phyloP scores from a whole-genome alignment of 2,329 filamentous ascomycete species.

The Colletotrichum sp. region DNA sequence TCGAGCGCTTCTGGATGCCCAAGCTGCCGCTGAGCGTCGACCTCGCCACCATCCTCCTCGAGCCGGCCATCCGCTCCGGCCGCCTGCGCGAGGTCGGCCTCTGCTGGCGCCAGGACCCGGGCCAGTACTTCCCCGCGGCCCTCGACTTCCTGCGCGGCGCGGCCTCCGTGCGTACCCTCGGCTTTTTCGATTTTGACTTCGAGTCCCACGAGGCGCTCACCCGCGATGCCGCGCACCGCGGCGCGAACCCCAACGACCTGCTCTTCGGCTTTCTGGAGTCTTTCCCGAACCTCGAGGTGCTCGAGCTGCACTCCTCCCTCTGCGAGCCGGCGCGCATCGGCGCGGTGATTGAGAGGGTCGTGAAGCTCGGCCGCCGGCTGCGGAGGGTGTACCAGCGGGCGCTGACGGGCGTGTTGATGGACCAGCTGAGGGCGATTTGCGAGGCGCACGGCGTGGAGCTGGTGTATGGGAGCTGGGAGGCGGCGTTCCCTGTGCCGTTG shows the following conservation, averaged over 20 bases:
- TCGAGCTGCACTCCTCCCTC: slow-evolving; percentile 17
- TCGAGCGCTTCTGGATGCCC: slow-evolving; percentile 21
- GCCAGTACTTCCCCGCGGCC: slow-evolving; percentile 30
- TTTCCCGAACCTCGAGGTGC: slow-evolving; percentile 21
- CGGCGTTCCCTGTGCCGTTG: slow-evolving; percentile 10
- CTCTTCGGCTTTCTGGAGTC: slow-evolving; percentile 21
- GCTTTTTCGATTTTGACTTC: slow-evolving; percentile 40
- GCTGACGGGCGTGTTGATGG: slow-evolving; percentile 14
- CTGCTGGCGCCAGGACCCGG: slow-evolving; percentile 22
- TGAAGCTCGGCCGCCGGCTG: neutral
- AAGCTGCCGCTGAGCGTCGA: slow-evolving; percentile 15
- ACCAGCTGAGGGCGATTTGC: slow-evolving; percentile 6
- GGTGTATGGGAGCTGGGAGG: slow-evolving; percentile 5
- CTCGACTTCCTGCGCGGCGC: slow-evolving; percentile 41
- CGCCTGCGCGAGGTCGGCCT: slow-evolving; percentile 35
- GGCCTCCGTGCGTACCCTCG: slow-evolving; percentile 35
- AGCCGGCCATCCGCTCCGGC: slow-evolving; percentile 27
- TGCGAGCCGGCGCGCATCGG: neutral
- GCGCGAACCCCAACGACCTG: neutral
- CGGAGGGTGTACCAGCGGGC: slow-evolving; percentile 10
- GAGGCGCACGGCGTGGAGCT: slow-evolving; percentile 13
- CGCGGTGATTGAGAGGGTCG: slow-evolving; percentile 4
- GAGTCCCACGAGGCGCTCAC: slow-evolving; percentile 20
- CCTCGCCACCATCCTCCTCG: slow-evolving; percentile 22
- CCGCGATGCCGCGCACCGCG: slow-evolving; percentile 7